Conservation (phyloP, 2,329 filamentous ascomycete genomes). For the Emmonsia crescens region DNA sequence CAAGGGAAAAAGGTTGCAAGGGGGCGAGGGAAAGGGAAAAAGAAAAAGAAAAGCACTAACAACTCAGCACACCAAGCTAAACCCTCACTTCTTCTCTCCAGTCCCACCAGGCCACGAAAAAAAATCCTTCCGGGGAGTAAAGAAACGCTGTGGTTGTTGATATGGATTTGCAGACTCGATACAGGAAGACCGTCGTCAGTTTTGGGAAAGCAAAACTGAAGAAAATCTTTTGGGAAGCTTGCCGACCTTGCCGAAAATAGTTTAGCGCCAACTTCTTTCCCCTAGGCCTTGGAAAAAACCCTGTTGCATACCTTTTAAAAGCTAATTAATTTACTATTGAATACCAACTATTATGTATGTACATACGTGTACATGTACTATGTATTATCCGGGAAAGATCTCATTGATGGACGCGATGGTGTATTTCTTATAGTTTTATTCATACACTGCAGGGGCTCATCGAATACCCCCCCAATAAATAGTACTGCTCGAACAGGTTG, state of each 20-base stretch:
- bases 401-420: neutral
- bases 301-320: neutral
- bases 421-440: no score
- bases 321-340: no score
- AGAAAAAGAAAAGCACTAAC: neutral
- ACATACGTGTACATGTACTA: no score
- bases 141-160: neutral
- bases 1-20: neutral
- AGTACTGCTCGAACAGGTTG: neutral
- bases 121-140: slow-evolving; percentile 4
- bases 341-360: no score
- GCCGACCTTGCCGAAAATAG: slow-evolving; percentile 9
- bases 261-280: slow-evolving; percentile 2
- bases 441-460: no score
- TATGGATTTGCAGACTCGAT: neutral
- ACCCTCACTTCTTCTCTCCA: slow-evolving; percentile 13
- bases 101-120: slow-evolving; percentile 11
- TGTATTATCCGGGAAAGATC: neutral
- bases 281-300: neutral
- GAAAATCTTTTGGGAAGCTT: slow-evolving; percentile 13
- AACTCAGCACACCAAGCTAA: slow-evolving; percentile 9
- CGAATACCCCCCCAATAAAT: neutral
- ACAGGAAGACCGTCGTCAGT: neutral
- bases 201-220: slow-evolving; percentile 3
- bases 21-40: neutral